phyloP scores from a whole-genome alignment of 148 eudicot species.

The Nyssa sinensis region DNA sequence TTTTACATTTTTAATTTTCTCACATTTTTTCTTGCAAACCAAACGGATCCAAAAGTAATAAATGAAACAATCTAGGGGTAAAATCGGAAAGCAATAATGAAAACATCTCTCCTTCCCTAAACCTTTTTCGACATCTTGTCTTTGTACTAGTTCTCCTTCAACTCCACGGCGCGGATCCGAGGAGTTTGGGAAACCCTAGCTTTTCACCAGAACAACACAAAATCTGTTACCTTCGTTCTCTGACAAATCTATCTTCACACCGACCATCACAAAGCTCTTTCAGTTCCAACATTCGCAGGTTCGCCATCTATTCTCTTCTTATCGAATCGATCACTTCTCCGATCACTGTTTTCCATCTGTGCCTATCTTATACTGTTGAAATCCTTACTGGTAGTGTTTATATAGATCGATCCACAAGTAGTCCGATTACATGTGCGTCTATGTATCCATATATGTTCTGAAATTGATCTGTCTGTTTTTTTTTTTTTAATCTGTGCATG shows the following conservation, averaged over 20 bases:
- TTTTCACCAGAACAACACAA: not conserved
- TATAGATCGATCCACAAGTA: not conserved
- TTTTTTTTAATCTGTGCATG: too few relatives aligned
- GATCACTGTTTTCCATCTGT: not conserved
- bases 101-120: not conserved
- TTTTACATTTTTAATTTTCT: too few relatives aligned
- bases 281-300: conserved; percentile 6
- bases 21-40: not conserved
- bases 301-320: not conserved
- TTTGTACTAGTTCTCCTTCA: not conserved
- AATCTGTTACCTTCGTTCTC: not conserved
- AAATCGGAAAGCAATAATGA: not conserved
- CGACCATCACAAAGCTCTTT: conserved; percentile 3
- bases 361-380: not conserved
- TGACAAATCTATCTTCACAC: too few relatives aligned
- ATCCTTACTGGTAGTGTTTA: not conserved
- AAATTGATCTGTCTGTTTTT: not conserved
- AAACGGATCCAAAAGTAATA: not conserved
- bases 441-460: not conserved
- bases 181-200: conserved; percentile 24
- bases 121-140: not conserved
- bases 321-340: not conserved
- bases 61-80: not conserved
- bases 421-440: not conserved
- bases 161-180: conserved; percentile 32